phyloP scores from a whole-genome alignment of 306 rosid species.

The Cucurbita moschata region DNA sequence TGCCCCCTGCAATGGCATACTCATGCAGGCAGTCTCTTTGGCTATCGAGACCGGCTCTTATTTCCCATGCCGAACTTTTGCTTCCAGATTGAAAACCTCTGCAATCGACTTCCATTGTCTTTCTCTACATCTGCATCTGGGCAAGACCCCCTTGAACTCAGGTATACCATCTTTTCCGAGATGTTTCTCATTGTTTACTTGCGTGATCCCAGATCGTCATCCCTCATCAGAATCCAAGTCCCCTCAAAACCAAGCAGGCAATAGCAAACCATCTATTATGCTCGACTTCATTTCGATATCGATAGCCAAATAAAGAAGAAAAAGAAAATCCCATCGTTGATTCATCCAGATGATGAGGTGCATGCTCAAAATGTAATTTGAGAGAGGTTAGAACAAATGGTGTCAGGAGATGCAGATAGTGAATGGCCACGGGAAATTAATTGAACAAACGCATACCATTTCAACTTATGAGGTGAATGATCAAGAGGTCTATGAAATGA shows the following conservation, averaged over 20 bases:
- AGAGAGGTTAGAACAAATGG: not conserved
- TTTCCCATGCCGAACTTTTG: slow-evolving; percentile 30
- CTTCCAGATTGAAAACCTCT: slow-evolving; percentile 9
- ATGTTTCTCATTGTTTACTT: slow-evolving; percentile 1
- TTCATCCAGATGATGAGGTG: not conserved
- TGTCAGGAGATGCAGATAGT: not conserved
- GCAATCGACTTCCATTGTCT: not conserved
- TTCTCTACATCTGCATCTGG: not conserved
- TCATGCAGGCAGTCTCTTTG: slow-evolving; percentile 43
- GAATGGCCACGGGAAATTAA: not conserved
- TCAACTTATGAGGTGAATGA: not conserved
- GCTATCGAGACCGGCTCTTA: slow-evolving; percentile 35
- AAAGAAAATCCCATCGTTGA: not conserved
- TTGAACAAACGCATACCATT: not conserved
- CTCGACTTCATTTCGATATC: not conserved
- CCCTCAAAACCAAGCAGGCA: not conserved
- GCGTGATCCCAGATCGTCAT: not conserved
- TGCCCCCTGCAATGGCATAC: slow-evolving; percentile 9
- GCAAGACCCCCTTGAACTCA: not conserved
- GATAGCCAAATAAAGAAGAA: not conserved
- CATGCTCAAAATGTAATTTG: not conserved
- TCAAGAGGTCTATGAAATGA: not conserved
- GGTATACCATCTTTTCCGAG: not conserved
- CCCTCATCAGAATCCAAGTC: not conserved
- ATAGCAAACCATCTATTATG: not conserved